Evolutionary conservation across 768 basidiomycete species (phyloP), one percentile per base, ranked within the genome.

Genomic region (Paxillus ammoniavirescens): DNA sequence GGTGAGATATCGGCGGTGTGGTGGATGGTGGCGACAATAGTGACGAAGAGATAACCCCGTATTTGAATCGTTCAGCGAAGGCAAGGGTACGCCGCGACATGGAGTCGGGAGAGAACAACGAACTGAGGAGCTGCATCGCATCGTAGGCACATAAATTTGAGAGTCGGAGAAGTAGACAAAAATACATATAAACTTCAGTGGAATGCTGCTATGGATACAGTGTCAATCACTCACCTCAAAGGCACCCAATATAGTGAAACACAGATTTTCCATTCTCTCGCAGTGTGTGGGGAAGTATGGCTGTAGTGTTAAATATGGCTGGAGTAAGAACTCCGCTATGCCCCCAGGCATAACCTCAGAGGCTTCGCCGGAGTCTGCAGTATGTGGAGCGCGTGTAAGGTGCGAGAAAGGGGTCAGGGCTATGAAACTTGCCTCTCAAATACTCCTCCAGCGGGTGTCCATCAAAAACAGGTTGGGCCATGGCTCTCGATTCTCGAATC

Each of bases 61-160:
- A 91, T 66, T 91, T 91, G 81, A 92, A 91, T 40, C 80, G 85
- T 69, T 92, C 89, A 8, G 82, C 80, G 60, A 90, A 87, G 17
- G 78, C 75, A 56, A 71, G 78, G 4, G 75, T 66, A 6, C 73
- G 66, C 53, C 58, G 68, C 23, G 76, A 62, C 8, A 67, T 57
- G 33, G 72, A 64, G 40, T 71, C 64, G 5, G 75, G 68, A 40
- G 57, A 50, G 35, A 80, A 69, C 30, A 75, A 51, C 30, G 75
- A 67, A 54, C 70, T 56, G 15, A 80, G 56, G 33, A 73, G 59
- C 80, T 81, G 61, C 38, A 53, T 53, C 21, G 50, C 45, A 57
- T 51, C 36, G 52, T 15, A 44, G 58, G 46, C 30, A 57, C 50
- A 57, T 35, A 23, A 8, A 5, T 30, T 21, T 31, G 31, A 44